Evolutionary conservation across 202 grass and related monocot species (phyloP).

Genomic region (Panicum virgatum): DNA sequence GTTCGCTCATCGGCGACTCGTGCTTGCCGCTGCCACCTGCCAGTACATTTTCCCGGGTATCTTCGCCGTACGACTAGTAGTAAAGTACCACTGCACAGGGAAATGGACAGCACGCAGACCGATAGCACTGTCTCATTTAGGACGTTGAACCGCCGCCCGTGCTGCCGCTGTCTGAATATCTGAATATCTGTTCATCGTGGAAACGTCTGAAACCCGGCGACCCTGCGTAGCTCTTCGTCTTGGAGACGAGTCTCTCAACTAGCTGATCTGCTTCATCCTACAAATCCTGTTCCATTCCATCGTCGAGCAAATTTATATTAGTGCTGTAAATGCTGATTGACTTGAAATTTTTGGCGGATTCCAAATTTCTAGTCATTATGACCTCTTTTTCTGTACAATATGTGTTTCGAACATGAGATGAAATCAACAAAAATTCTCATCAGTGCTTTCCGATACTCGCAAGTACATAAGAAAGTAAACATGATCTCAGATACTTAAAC

Average conservation of each 20-base stretch:
- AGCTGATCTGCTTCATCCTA: background rate
- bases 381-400: too few relatives aligned
- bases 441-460: background rate
- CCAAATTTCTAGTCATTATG: too few relatives aligned
- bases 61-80: background rate
- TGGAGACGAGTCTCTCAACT: background rate
- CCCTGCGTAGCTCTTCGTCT: background rate
- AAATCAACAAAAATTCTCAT: background rate
- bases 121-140: background rate
- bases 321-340: background rate
- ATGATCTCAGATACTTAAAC: background rate
- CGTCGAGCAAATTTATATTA: too few relatives aligned
- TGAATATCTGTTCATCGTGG: background rate
- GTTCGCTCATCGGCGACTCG: conserved; percentile 9
- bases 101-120: background rate
- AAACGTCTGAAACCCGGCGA: background rate
- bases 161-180: background rate
- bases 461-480: background rate
- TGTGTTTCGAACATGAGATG: background rate
- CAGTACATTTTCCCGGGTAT: background rate
- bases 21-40: background rate
- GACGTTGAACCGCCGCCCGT: background rate
- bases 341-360: too few relatives aligned
- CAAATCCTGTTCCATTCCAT: background rate
- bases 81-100: background rate